Base-by-base conservation (phyloP, 345 rosid genomes). In the Lumnitzera littorea region DNA sequence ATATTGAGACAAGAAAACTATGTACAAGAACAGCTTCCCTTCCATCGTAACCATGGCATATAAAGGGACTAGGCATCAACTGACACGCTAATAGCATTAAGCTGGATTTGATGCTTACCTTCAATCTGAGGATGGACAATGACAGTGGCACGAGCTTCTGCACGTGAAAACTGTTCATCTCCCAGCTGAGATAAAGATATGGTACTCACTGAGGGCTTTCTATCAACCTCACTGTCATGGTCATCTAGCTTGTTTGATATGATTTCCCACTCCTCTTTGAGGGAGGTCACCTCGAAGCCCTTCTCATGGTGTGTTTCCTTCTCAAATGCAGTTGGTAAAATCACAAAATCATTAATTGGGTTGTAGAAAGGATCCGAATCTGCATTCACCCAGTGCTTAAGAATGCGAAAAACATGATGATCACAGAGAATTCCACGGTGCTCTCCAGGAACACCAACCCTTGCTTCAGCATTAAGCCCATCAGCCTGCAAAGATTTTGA, bases 251-350 rank as follows among this genome's bases (percentile, higher is more conserved):
- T 81, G 4, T 70, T 67, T 1, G 96, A 64, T 55, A 80, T 36
- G 58, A 94, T 80, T 60, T 94, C 99, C 99, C 99, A 89, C 16
- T 85, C 87, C 78, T 89, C 98, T 71, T 84, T 89, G 62, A 87
- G 84, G 1, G 96, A 76, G 48, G 90, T 83, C 55, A 89, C 82
- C 65, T 83, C 75, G n/a, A 89, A 12, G 54, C 91, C 87, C n/a
- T 85, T 80, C 78, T 85, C 76, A 13, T 70, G 75, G 81, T 60
- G 79, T 50, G 63, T 77, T 55, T 80, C 87, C 69, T 82, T 75
- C 60, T 87, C 97, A 2, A 80, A 89, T 46, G 80, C 60, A 4
- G 90, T 77, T 15, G 97, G 97, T 16, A 94, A 75, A 60, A 94
- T 82, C 48, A 92, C 97, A 10, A 87, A 94, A 27, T 89, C 99